Base-by-base conservation (phyloP, 495 filamentous ascomycete genomes). In the Saxophila tyrrhenica region DNA sequence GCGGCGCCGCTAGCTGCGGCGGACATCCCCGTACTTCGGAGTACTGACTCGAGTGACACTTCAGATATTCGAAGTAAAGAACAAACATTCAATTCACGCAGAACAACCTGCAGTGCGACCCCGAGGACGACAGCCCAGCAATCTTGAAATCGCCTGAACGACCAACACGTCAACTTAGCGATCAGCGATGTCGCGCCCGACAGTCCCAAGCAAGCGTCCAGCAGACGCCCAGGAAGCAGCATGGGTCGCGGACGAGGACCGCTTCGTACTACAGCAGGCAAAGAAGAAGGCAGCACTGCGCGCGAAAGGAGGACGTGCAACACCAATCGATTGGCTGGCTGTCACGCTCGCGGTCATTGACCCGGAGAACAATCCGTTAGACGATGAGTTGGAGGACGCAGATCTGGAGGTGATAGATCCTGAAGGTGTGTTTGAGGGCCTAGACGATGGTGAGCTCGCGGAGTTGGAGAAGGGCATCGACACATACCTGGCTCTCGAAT, bases 231-330 rank as follows among this genome's bases (percentile, higher is more conserved):
- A 69, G 47, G 70, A 73, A 58, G 70, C 64, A 45, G 69, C 69
- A 16, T 99, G 94, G 78, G 84, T 99, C 21, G 83, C 90, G 50
- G 86, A 92, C 64, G 92, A 99, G 68, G 92, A 97, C 70, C 79
- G 84, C 50, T 99, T 99, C 64, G 92, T 99, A 20, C 73, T 99
- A 58, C 89, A 90, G 67, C 92, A 99, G 67, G 85, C 92, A 23
- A 97, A 96, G 72, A 97, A 94, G 73, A 97, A 96, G 73, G 91
- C 92, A 38, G 87, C 89, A 62, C 94, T 99, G 53, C 83, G 92
- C 5, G 89, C 97, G n/a, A 86, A 89, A 58, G 90, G 94, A 68
- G 86, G 84, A 15, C 81, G 92, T 54, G 90, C 91, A 48, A 89
- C 87, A 67, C 86, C 91, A 13, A 91, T 97, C 66, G 92, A 99